Evolutionary conservation across 805 yeast genomes (phyloP), one percentile per base, ranked within the genome.

Genomic region (Candida pseudofarinosa): DNA sequence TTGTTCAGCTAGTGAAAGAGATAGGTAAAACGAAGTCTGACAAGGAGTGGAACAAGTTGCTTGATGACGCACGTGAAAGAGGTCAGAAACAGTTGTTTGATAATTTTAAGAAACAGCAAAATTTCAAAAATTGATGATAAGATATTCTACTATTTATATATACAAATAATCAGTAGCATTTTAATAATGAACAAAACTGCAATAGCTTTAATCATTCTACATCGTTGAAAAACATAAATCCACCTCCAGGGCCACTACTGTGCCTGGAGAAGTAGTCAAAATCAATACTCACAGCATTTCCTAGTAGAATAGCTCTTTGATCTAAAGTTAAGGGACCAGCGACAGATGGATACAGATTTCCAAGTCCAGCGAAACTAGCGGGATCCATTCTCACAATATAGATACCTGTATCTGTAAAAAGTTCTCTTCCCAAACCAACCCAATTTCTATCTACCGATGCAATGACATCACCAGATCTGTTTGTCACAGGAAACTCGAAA

Each of bases 191-290:
- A 37, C 43, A 46, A 35, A 44, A 6, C 7, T 7, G 13, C 19
- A 7, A n/a, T 12, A n/a, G 2, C 8, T 7, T 8, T 20, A 37
- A 15, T 15, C 26, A 23, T 6, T 37, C 18, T 20, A 26, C n/a
- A 26, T 37, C 49, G 3, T 64, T 61, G 37, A 67, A 62, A 26
- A 60, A 50, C 13, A 82, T 76, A 20, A 77, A 74, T 7, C 46
- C 42, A 1, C 65, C 64, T 4, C 68, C 69, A 17, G 75, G 73
- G 32, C 81, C 73, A 37, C 74, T 54, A 15, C 91, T 82, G 60
- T 90, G 97, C 60, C 98, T 77, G n/a, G 96, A 87, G 63, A 93
- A 93, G 66, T 90, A 93, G 64, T 93, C 99, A 63, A 88, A 93
- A 62, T 93, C 99, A 46, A 93, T 84, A 45, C 95, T 85, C 1